A percentile compares a stretch with the other conserved stretches of the same genome.
phyloP scores from a whole-genome alignment of 495 filamentous ascomycete genomes.

The Articulospora tetracladia region DNA sequence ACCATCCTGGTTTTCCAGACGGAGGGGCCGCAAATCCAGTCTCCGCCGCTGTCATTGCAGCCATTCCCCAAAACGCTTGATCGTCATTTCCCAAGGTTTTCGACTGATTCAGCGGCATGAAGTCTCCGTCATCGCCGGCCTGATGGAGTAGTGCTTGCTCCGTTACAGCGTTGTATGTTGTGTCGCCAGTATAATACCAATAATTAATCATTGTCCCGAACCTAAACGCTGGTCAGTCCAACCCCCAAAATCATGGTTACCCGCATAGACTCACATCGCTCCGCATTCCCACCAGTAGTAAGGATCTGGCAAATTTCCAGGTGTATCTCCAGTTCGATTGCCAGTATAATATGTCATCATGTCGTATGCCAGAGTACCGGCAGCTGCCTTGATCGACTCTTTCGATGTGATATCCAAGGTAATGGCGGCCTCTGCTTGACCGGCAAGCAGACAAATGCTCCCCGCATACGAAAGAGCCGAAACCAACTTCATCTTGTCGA shows the following conservation, averaged over 20 bases:
- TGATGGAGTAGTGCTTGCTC: constrained; percentile 53
- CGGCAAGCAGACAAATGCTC: constrained; percentile 51
- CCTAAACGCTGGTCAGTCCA: background rate
- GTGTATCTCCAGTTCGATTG: constrained; percentile 63
- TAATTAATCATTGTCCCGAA: constrained; percentile 67
- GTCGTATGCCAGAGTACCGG: constrained; percentile 16
- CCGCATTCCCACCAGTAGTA: constrained; percentile 86
- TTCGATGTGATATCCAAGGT: constrained; percentile 24
- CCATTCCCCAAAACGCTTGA: constrained; percentile 68
- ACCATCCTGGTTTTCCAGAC: constrained; percentile 55
- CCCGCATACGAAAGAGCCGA: constrained; percentile 44
- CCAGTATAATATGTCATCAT: constrained; percentile 57
- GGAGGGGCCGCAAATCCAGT: constrained; percentile 58
- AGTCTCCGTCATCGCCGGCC: constrained; percentile 50
- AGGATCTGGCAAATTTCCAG: constrained; percentile 68
- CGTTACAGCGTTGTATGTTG: constrained; percentile 52
- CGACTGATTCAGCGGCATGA: constrained; percentile 59
- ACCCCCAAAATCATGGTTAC: constrained; percentile 42
- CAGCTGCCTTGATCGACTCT: constrained; percentile 25
- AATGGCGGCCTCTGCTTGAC: constrained; percentile 50
- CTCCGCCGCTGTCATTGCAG: constrained; percentile 67
- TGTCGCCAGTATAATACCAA: constrained; percentile 64
- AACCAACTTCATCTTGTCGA: constrained; percentile 2
- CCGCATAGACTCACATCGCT: constrained; percentile 55
- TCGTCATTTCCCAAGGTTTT: constrained; percentile 64